These are phyloP conservation scores for Claviceps quebecensis DNA, from an alignment of 2,329 filamentous ascomycete genomes.

Conservation along the genomic window DNA sequence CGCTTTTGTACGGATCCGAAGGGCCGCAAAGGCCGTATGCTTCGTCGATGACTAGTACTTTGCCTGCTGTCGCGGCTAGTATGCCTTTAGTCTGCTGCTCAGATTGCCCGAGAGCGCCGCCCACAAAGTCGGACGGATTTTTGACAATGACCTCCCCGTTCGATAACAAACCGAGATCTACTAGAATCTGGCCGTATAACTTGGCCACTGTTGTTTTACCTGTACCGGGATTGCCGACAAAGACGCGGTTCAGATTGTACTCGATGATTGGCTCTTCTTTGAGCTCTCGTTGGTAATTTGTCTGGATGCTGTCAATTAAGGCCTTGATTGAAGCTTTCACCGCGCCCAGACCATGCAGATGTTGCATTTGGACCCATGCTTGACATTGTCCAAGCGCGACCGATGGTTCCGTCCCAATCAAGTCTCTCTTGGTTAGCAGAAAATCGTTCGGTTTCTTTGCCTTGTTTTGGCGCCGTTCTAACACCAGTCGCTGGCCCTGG, in stretches of 20 bases:
- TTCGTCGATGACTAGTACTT: slow-evolving; percentile 70
- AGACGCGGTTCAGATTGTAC: slow-evolving; percentile 52
- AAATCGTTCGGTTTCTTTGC: slow-evolving; percentile 41
- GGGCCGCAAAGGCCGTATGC: slow-evolving; percentile 51
- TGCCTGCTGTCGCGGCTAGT: slow-evolving; percentile 49
- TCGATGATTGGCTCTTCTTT: slow-evolving; percentile 43
- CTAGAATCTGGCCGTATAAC: slow-evolving; percentile 54
- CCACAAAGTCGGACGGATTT: slow-evolving; percentile 62
- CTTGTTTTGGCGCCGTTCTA: slow-evolving; percentile 38
- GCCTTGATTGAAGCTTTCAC: slow-evolving; percentile 49
- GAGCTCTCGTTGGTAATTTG: slow-evolving; percentile 54
- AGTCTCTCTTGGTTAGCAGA: slow-evolving; percentile 48
- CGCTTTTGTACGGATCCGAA: slow-evolving; percentile 37
- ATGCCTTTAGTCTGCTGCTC: slow-evolving; percentile 62
- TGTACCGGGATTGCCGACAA: slow-evolving; percentile 59
- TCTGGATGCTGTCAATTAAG: slow-evolving; percentile 45
- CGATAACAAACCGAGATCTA: slow-evolving; percentile 50
- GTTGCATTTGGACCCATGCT: slow-evolving; percentile 44
- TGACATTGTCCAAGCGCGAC: slow-evolving; percentile 33
- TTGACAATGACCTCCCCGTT: slow-evolving; percentile 60
- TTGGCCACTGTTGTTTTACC: slow-evolving; percentile 67
- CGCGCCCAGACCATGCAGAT: slow-evolving; percentile 41
- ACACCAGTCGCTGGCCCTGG: neutral
- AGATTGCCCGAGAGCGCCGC: slow-evolving; percentile 46
- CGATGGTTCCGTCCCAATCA: slow-evolving; percentile 56